Conservation (phyloP, 2,329 filamentous ascomycete genomes). For the Phoma sp. region DNA sequence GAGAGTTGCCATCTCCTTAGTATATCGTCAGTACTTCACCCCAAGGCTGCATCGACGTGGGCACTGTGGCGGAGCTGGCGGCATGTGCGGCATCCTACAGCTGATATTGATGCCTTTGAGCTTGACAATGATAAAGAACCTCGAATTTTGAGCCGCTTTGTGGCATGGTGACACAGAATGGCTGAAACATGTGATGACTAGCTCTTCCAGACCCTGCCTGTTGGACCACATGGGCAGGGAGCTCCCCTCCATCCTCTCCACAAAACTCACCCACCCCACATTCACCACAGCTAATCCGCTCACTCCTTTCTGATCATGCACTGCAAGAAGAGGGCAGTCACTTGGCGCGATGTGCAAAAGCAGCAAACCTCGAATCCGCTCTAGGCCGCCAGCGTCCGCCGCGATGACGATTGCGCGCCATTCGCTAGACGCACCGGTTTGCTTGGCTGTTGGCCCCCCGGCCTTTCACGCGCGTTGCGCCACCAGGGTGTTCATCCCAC, state of each 20-base stretch:
- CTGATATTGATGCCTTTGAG: background rate
- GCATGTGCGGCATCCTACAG: background rate
- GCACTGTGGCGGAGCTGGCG: background rate
- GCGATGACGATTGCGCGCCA: constrained; percentile 3
- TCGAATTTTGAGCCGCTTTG: background rate
- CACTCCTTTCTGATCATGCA: background rate
- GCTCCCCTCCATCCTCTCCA: background rate
- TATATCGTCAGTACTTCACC: background rate
- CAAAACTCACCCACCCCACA: constrained; percentile 2
- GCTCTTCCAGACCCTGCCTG: background rate
- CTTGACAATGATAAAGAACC: background rate
- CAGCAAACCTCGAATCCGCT: background rate
- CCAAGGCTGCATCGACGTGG: background rate
- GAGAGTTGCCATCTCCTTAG: background rate
- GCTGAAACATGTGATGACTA: constrained; percentile 5
- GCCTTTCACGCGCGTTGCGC: constrained; percentile 19
- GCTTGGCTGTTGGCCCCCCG: constrained; percentile 17
- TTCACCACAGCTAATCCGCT: constrained; percentile 2
- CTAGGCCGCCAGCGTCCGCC: constrained; percentile 6
- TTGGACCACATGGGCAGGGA: constrained; percentile 2
- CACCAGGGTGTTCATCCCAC: constrained; percentile 15
- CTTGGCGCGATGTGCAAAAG: constrained; percentile 10
- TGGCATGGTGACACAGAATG: constrained; percentile 2
- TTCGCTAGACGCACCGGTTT: constrained; percentile 12
- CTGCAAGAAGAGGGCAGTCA: constrained; percentile 1